phyloP scores from a whole-genome alignment of 2,329 filamentous ascomycete species.

The Penicillium italicum region DNA sequence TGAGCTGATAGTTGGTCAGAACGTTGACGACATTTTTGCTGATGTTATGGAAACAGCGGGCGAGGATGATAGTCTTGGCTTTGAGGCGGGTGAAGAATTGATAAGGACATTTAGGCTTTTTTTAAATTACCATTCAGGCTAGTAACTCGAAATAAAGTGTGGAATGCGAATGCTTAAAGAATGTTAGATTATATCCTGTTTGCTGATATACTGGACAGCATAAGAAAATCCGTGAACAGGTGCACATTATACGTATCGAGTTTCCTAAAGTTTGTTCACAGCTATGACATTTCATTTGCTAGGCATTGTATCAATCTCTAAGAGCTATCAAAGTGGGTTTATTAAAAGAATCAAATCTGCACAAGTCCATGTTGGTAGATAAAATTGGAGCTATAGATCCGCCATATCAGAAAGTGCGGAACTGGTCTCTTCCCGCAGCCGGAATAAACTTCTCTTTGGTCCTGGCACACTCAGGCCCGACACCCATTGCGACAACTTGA shows the following conservation, averaged over 20 bases:
- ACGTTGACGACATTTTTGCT: conserved; percentile 45
- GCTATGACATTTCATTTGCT: background rate
- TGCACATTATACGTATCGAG: no score
- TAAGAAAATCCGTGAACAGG: no score
- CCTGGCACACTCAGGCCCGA: conserved; percentile 2
- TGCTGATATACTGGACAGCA: no score
- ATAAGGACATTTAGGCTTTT: no score
- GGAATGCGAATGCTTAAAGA: no score
- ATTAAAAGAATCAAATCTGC: background rate
- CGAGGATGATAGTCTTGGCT: conserved; percentile 53
- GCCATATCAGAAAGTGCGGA: conserved; percentile 11
- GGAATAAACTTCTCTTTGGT: conserved; percentile 30
- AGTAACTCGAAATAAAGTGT: no score
- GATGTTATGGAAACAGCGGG: conserved; percentile 50
- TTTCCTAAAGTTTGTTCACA: background rate
- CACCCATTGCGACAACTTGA: conserved; percentile 16
- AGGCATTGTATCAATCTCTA: background rate
- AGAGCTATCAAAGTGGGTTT: background rate
- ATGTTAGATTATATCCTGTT: no score
- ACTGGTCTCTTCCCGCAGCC: conserved; percentile 21
- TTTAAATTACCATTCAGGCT: no score
- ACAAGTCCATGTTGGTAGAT: background rate
- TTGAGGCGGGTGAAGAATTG: conserved; percentile 52
- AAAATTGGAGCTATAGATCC: background rate
- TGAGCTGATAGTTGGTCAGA: conserved; percentile 30